Evolutionary conservation across 78 protist genomes (phyloP), one percentile per base, ranked within the genome.

Genomic region (Dictyostelium brefeldianum): DNA sequence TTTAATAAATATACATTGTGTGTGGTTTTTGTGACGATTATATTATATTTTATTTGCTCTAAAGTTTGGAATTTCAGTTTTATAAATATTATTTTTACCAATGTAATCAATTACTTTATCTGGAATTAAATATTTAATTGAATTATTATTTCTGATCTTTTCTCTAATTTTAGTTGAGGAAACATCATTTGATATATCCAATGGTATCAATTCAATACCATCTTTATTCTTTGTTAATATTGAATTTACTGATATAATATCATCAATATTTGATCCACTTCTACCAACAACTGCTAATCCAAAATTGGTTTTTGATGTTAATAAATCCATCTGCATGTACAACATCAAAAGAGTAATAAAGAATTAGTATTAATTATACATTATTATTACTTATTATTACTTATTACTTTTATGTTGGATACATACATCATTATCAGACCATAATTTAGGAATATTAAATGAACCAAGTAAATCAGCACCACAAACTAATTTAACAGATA

Each of bases 391-490:
- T 62, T 27, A 20, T 56, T 62, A 0, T 8, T 47, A 29, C 27
- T 27, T 5, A 3, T 43, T 20, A 25, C 25, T 9, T 4, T 27
- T 64, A 10, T n/a, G n/a, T n/a, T n/a, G n/a, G n/a, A n/a, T 18
- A 89, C 87, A 14, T 89, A 89, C 94, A 81, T 89, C 94, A 12
- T 22, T 12, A 22, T 75, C 82, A 31, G 71, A 47, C 94, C 94
- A 89, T 20, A 89, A 78, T 20, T 89, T 73, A 46, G 94, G 94
- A 12, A 89, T 36, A 57, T 89, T 89, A 29, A 89, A 89, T 43
- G 94, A 70, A 25, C 82, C 94, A 9, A 89, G 36, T 31, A 89
- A 50, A 78, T 89, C 94, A 10, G 84, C 79, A 73, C 94, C 94
- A 53, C 79, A 78, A 46, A 81, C 78, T 12, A 89, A 73, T 57